A percentile compares a stretch with the other conserved stretches of the same genome.
Evolutionary conservation across 179 eudicot genomes (phyloP).

Genomic region (Amaranthus tricolor): DNA sequence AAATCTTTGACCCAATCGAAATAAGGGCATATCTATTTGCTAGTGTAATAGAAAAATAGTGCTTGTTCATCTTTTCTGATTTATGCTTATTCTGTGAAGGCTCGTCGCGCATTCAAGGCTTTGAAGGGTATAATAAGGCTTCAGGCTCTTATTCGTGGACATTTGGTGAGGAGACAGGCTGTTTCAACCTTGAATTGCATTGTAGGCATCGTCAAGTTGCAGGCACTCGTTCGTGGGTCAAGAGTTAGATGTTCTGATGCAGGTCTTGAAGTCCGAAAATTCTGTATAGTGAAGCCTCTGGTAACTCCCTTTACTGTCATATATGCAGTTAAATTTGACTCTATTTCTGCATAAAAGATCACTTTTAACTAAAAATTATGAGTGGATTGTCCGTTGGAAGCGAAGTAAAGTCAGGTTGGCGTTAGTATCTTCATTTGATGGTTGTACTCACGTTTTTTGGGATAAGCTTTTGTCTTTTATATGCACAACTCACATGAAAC

Average conservation of each 20-base stretch:
- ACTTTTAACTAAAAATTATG: not conserved
- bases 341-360: not conserved
- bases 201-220: conserved; percentile 74
- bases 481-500: not conserved
- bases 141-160: conserved; percentile 98
- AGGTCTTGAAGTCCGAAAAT: conserved; percentile 47
- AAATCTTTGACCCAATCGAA: too few species aligned
- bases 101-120: conserved; percentile 95
- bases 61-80: conserved; percentile 9
- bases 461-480: not conserved
- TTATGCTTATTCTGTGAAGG: conserved; percentile 49
- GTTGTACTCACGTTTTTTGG: not conserved
- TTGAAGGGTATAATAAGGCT: conserved; percentile 97
- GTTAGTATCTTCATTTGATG: not conserved
- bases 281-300: conserved; percentile 42
- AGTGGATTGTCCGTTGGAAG: not conserved
- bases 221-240: conserved; percentile 78
- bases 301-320: conserved; percentile 29
- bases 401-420: not conserved
- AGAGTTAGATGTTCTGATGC: conserved; percentile 59
- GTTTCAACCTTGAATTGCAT: conserved; percentile 79
- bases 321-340: not conserved
- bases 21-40: not conserved
- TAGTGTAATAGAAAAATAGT: not conserved
- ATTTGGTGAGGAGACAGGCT: conserved; percentile 95